Evolutionary conservation across 495 filamentous ascomycete species (phyloP).

Genomic region (Hapsidospora chrysogenum): DNA sequence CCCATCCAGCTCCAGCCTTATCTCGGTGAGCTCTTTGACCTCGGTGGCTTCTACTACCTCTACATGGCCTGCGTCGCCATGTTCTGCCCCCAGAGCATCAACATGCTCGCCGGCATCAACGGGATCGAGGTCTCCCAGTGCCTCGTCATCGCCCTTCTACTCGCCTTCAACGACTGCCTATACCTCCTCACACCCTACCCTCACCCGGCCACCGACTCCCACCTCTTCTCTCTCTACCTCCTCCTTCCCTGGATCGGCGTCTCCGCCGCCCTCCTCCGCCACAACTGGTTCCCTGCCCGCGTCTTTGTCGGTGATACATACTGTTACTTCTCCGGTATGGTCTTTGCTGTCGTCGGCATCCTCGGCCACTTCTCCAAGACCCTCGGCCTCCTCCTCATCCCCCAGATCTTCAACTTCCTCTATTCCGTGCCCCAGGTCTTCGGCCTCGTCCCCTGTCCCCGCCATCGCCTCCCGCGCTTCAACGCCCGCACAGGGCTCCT

Average conservation of each 20-base stretch:
- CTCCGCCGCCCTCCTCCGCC: slow-evolving; percentile 64
- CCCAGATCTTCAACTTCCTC: slow-evolving; percentile 91
- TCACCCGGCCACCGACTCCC: slow-evolving; percentile 88
- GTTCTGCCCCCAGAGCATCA: slow-evolving; percentile 96
- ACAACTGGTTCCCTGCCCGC: slow-evolving; percentile 93
- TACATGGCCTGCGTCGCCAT: slow-evolving; percentile 95
- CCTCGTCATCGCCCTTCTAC: slow-evolving; percentile 68
- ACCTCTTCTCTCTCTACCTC: slow-evolving; percentile 89
- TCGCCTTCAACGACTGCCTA: slow-evolving; percentile 68
- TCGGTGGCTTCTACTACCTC: slow-evolving; percentile 81
- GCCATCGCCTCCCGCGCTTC: slow-evolving; percentile 80
- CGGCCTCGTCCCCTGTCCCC: slow-evolving; percentile 73
- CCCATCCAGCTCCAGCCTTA: slow-evolving; percentile 71
- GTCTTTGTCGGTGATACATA: slow-evolving; percentile 98
- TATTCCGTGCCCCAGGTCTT: slow-evolving; percentile 89
- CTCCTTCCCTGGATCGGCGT: slow-evolving; percentile 89
- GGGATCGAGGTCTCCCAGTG: slow-evolving; percentile 94
- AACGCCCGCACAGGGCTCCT: slow-evolving; percentile 67
- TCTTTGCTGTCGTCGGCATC: slow-evolving; percentile 93
- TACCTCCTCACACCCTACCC: slow-evolving; percentile 67
- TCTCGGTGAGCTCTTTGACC: slow-evolving; percentile 63
- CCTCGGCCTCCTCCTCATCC: slow-evolving; percentile 73
- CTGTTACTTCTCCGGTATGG: slow-evolving; percentile 98
- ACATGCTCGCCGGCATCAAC: slow-evolving; percentile 95
- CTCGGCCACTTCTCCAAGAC: slow-evolving; percentile 98